phyloP scores from a whole-genome alignment of 2,329 filamentous ascomycete species.

The Onygenales sp. region DNA sequence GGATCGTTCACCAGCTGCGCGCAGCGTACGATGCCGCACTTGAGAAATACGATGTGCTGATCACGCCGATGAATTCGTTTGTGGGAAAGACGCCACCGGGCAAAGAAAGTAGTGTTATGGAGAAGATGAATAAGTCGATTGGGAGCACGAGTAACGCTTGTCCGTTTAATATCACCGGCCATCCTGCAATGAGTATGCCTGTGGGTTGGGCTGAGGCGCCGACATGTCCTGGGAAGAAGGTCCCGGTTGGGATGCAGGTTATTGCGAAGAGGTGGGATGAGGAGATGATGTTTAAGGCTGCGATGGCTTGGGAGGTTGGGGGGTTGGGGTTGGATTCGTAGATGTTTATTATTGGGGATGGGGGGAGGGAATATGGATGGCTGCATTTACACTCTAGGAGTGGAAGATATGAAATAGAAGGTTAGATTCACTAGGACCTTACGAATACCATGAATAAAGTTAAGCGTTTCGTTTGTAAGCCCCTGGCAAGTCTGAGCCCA shows the following conservation, averaged over 20 bases:
- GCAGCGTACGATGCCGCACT: not conserved
- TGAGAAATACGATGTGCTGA: not conserved
- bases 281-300: not conserved
- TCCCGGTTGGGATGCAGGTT: not conserved
- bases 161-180: not conserved
- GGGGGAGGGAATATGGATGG: not conserved
- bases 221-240: not conserved
- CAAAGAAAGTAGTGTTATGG: not conserved
- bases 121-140: not conserved
- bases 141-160: not conserved
- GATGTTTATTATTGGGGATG: not conserved
- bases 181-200: not conserved
- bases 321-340: not conserved
- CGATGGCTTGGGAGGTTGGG: not conserved
- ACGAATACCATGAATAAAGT: too few species aligned
- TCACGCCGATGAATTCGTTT: not conserved
- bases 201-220: not conserved
- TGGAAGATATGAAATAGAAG: too few species aligned
- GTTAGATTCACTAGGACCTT: too few species aligned
- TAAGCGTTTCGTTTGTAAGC: too few species aligned
- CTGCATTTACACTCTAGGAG: too few species aligned
- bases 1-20: not conserved
- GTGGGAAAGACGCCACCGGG: not conserved
- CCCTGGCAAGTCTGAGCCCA: too few species aligned
- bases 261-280: not conserved